Base-by-base conservation (phyloP, 768 basidiomycete species). In the Dentipellis sp. region DNA sequence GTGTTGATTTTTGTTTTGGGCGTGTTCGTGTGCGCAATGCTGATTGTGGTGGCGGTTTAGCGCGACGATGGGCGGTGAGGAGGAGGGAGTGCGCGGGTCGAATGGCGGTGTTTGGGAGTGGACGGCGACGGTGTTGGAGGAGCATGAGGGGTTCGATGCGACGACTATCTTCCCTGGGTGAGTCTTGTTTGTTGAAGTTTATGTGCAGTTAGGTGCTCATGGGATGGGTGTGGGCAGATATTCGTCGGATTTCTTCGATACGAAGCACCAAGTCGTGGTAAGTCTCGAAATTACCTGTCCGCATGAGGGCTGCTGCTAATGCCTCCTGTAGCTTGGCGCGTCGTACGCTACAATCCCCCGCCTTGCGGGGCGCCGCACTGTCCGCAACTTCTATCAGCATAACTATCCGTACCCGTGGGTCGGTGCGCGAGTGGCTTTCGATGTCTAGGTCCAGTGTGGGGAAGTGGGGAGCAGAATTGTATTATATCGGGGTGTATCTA, bases 31-130 rank as follows among this genome's bases (percentile, higher is more conserved):
- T n/a, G n/a, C n/a, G n/a, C n/a, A n/a, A n/a, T n/a, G n/a, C n/a
- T n/a, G n/a, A n/a, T n/a, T n/a, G n/a, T n/a, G n/a, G n/a, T n/a
- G n/a, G n/a, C n/a, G n/a, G 22, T 47, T 10, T 51, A 89, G 87
- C 21, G 81, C 88, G 17, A 91, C 89, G 45, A 81, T 81, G 1
- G 88, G 87, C 39, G 69, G 75, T 58, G 72, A 72, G 57, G 72
- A 68, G 52, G 64, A 66, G 56, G 75, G 69, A 19, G 81, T 82
- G 2, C 79, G 73, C 67, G 88, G 90, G 10, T 81, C 83, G 59
- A 97, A 99, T 62, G 97, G 97, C 7, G 97, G 97, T 5, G 87
- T 97, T 14, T 99, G 95, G 94, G 94, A 97, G 73, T 98, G 94
- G 94, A 97, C 95, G 0, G 87, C 86, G 17, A 94, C 93, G 14